These are phyloP conservation scores for Spinacia oleracea DNA, from an alignment of 179 eudicot genomes.

Conservation along the genomic window DNA sequence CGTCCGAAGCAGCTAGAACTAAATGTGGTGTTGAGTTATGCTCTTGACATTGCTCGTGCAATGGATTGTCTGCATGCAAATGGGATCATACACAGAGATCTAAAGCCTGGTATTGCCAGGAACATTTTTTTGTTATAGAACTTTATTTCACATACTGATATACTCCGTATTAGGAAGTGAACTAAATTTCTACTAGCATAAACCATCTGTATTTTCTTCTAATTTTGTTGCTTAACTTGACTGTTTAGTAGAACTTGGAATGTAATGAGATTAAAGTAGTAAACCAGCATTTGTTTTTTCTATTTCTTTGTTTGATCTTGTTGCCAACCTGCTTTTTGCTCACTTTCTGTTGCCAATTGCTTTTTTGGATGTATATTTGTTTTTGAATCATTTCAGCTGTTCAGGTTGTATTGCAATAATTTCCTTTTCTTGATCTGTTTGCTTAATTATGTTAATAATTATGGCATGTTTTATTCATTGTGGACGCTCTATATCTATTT, in stretches of 20 bases:
- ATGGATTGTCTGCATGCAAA: conserved; percentile 97
- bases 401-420: background rate
- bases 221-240: background rate
- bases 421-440: conserved; percentile 1
- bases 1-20: conserved; percentile 81
- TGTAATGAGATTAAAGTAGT: background rate
- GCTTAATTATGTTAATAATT: background rate
- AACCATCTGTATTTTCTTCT: background rate
- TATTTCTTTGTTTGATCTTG: background rate
- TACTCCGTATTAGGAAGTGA: conserved; percentile 11
- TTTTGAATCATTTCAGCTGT: background rate
- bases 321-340: background rate
- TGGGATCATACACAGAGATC: conserved; percentile 97
- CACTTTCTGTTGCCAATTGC: background rate
- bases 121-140: conserved; percentile 23
- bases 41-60: conserved; percentile 90
- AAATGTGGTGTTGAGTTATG: conserved; percentile 62
- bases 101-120: conserved; percentile 81
- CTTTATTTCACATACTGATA: conserved; percentile 14
- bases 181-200: background rate
- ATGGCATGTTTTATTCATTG: background rate
- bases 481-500: conserved; percentile 15
- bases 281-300: background rate
- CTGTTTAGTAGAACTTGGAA: background rate
- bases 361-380: background rate